These are phyloP conservation scores for Tolypocladium album DNA, from an alignment of 2,329 filamentous ascomycete species.

Conservation along the genomic window DNA sequence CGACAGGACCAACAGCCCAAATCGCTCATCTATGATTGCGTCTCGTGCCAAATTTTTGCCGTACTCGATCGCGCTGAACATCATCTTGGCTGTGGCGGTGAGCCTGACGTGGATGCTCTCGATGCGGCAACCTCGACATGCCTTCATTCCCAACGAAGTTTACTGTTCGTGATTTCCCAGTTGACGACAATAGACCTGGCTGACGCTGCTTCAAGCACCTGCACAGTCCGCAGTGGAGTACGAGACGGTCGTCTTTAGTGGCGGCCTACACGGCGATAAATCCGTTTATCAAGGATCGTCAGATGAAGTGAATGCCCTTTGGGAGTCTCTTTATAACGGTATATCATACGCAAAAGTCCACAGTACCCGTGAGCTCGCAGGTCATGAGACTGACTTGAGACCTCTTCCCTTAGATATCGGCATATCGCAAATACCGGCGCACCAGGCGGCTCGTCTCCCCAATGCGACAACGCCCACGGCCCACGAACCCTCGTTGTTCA, in stretches of 20 bases:
- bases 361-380: no score
- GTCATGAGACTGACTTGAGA: neutral
- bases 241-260: slow-evolving; percentile 35
- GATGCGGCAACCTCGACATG: neutral
- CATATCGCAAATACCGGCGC: slow-evolving; percentile 45
- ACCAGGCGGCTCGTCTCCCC: slow-evolving; percentile 41
- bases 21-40: neutral
- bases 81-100: neutral
- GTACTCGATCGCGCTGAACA: neutral
- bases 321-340: slow-evolving; percentile 36
- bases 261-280: slow-evolving; percentile 28
- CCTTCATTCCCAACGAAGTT: neutral
- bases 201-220: slow-evolving; percentile 24
- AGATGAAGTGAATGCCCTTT: slow-evolving; percentile 42
- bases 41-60: neutral
- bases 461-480: slow-evolving; percentile 40
- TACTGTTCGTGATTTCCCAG: neutral
- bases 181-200: no score
- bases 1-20: neutral
- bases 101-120: neutral
- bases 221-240: slow-evolving; percentile 36
- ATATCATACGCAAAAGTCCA: neutral
- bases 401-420: slow-evolving; percentile 26
- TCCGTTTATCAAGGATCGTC: slow-evolving; percentile 43
- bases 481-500: slow-evolving; percentile 41